A percentile compares a stretch with the other conserved stretches of the same genome.
Conservation (phyloP, 2,329 filamentous ascomycete genomes). For the Penicillium griseofulvum region DNA sequence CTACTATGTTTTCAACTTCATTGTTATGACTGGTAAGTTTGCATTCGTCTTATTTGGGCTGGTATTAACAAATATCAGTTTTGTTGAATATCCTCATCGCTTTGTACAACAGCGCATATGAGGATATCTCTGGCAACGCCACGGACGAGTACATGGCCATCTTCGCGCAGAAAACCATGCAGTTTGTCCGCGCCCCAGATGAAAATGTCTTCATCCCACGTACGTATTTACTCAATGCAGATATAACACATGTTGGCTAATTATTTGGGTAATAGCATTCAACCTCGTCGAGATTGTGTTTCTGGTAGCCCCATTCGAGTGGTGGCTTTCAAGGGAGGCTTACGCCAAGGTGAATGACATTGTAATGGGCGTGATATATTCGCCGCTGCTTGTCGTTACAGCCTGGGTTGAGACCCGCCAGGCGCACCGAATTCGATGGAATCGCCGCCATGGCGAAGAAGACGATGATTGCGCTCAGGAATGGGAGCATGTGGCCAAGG, state of each 20-base stretch:
- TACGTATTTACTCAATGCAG: constrained; percentile 26
- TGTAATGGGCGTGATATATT: constrained; percentile 84
- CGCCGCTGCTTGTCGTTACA: constrained; percentile 74
- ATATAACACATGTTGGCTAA: not conserved
- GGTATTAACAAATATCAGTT: constrained; percentile 44
- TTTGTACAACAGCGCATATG: constrained; percentile 93
- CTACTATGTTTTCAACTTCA: constrained; percentile 97
- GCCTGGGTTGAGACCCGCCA: constrained; percentile 68
- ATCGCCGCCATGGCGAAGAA: constrained; percentile 75
- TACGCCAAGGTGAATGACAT: constrained; percentile 85
- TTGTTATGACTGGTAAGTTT: constrained; percentile 73
- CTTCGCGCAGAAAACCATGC: constrained; percentile 91
- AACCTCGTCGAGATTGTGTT: constrained; percentile 87
- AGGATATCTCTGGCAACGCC: constrained; percentile 89
- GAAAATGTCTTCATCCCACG: constrained; percentile 96
- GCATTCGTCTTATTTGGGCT: constrained; percentile 1
- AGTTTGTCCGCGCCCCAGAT: constrained; percentile 93
- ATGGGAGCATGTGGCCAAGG: constrained; percentile 76
- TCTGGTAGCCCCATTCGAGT: constrained; percentile 80
- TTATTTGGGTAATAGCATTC: constrained; percentile 54
- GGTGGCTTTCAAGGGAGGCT: constrained; percentile 76
- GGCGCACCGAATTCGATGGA: constrained; percentile 66
- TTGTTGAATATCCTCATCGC: constrained; percentile 95
- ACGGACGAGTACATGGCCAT: constrained; percentile 94
- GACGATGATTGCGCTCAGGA: constrained; percentile 88